Conservation (phyloP, 2,329 filamentous ascomycete genomes). For the Didymella pinodella region DNA sequence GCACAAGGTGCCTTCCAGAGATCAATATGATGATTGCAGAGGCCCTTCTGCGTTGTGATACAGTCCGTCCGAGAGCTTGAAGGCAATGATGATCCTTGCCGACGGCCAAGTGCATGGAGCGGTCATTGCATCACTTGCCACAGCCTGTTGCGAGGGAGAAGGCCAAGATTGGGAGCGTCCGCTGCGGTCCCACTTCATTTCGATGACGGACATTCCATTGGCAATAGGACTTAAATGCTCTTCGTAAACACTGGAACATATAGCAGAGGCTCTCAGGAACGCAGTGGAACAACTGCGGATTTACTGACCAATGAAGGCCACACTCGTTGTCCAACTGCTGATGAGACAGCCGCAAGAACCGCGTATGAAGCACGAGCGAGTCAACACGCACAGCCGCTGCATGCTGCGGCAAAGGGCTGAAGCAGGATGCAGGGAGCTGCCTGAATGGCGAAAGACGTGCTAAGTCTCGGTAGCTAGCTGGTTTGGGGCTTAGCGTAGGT, state of each 20-base stretch:
- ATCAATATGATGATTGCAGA: background rate
- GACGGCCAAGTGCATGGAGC: background rate
- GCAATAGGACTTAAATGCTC: background rate
- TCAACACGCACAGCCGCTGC: slow-evolving; percentile 22
- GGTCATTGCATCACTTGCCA: background rate
- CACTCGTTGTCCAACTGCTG: slow-evolving; percentile 16
- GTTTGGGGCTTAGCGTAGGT: slow-evolving; percentile 4
- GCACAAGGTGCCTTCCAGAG: background rate
- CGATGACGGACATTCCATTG: background rate
- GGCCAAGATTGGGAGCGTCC: background rate
- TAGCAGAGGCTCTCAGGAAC: background rate
- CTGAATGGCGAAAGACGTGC: slow-evolving; percentile 26
- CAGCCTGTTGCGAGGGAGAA: background rate
- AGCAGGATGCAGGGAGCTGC: slow-evolving; percentile 20
- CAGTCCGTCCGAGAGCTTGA: background rate
- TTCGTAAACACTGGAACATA: background rate
- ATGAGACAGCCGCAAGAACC: slow-evolving; percentile 12
- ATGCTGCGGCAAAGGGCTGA: slow-evolving; percentile 21
- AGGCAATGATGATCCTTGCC: background rate
- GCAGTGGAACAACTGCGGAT: background rate
- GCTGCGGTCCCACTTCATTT: background rate
- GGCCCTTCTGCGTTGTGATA: background rate
- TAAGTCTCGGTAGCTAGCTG: slow-evolving; percentile 19
- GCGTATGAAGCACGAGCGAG: slow-evolving; percentile 15
- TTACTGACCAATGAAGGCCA: slow-evolving; percentile 1